Percentiles rank a stretch among this genome's conserved stretches.
These are phyloP conservation scores for Leccinum variicolor DNA, from an alignment of 768 basidiomycete genomes.

Conservation along the genomic window DNA sequence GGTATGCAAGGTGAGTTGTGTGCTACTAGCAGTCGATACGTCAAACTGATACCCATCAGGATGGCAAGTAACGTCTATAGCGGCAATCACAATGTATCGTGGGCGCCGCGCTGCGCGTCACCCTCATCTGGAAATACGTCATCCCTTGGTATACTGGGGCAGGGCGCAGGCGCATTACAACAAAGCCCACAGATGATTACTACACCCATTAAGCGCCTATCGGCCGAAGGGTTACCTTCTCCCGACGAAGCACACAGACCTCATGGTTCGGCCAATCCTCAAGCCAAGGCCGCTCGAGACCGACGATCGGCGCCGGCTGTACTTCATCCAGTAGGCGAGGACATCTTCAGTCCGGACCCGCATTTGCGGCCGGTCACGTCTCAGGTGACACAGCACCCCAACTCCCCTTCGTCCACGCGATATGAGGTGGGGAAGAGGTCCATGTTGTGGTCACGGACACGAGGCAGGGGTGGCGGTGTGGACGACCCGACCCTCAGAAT, in stretches of 20 bases:
- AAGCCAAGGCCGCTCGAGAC: neutral
- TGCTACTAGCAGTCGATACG: conserved; percentile 10
- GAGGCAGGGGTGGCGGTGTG: conserved; percentile 13
- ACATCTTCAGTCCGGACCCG: conserved; percentile 27
- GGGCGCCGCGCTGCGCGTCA: conserved; percentile 46
- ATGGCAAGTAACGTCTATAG: conserved; percentile 66
- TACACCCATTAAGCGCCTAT: conserved; percentile 35
- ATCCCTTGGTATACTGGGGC: conserved; percentile 11
- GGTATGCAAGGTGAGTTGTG: conserved; percentile 68
- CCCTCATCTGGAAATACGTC: conserved; percentile 23
- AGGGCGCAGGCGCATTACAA: conserved; percentile 6
- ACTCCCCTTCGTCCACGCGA: conserved; percentile 4
- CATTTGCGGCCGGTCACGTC: conserved; percentile 18
- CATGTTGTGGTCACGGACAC: conserved; percentile 33
- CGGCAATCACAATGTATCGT: conserved; percentile 49
- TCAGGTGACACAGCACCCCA: neutral
- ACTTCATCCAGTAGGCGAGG: conserved; percentile 36
- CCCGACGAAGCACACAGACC: neutral
- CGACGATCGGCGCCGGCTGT: conserved; percentile 52
- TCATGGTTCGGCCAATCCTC: neutral
- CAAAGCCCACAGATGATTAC: conserved; percentile 25
- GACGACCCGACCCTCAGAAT: conserved; percentile 8
- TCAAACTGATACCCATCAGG: conserved; percentile 26
- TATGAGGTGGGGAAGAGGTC: conserved; percentile 42
- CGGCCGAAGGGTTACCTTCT: conserved; percentile 33